phyloP scores from a whole-genome alignment of 208 protist genomes.

The Trypanosomatidae sp. region DNA sequence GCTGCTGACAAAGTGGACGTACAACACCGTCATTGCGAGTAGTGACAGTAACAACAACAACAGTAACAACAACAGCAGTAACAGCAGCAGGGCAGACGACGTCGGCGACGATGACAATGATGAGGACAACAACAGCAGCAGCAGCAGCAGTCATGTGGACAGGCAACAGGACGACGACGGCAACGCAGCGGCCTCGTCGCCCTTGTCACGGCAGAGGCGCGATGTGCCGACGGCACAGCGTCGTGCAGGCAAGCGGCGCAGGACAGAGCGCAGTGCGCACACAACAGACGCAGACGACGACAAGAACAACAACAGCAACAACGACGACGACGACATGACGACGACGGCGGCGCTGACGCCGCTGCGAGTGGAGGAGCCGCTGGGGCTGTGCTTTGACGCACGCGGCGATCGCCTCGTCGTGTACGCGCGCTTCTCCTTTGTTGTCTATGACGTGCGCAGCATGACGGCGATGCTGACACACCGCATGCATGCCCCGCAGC shows the following conservation, averaged over 20 bases:
- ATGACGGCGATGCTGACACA: constrained; percentile 16
- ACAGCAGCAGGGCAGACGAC: no score
- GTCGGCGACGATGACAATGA: not conserved
- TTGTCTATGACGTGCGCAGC: constrained; percentile 25
- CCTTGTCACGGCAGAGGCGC: no score
- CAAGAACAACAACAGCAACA: not conserved
- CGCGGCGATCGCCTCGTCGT: constrained; percentile 21
- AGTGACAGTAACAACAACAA: not conserved
- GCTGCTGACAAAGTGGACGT: constrained; percentile 75
- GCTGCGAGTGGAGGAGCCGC: constrained; percentile 16
- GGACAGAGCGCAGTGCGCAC: not conserved
- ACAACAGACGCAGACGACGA: not conserved
- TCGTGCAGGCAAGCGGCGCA: not conserved
- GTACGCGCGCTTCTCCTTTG: constrained; percentile 27
- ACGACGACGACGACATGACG: not conserved
- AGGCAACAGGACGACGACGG: not conserved
- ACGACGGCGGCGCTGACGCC: not conserved
- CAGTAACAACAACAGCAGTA: not conserved
- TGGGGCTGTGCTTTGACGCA: constrained; percentile 33
- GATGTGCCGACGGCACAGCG: no score
- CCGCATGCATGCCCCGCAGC: constrained; percentile 13
- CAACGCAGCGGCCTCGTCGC: no score
- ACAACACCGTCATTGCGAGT: constrained; percentile 8
- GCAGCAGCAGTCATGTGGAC: not conserved
- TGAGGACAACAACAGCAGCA: not conserved